Percentiles rank a stretch among this genome's conserved stretches.
phyloP scores from a whole-genome alignment of 306 rosid species.

The Castanospermum australe region DNA sequence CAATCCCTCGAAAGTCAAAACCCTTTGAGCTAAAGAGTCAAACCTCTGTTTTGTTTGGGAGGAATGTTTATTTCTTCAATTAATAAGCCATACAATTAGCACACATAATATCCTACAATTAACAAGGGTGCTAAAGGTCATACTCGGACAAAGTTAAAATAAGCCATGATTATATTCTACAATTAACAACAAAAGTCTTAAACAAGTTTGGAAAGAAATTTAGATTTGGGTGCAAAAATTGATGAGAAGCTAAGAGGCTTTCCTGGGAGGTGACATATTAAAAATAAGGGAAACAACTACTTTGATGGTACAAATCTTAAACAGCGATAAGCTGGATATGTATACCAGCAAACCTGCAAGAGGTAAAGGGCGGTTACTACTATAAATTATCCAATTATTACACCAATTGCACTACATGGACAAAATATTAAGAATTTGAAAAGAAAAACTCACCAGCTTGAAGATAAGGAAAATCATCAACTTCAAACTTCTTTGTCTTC shows the following conservation, averaged over 20 bases:
- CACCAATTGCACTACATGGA: neutral
- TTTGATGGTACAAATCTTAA: slow-evolving; percentile 29
- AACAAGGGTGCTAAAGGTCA: no score
- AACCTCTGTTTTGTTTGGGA: no score
- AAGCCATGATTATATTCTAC: neutral
- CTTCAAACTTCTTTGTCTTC: neutral
- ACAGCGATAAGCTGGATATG: slow-evolving; percentile 6
- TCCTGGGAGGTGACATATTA: slow-evolving; percentile 86
- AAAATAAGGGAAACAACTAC: slow-evolving; percentile 43
- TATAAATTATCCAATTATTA: neutral
- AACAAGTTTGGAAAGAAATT: neutral
- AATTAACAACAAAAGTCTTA: neutral
- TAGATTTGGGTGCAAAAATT: neutral
- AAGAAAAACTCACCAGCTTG: slow-evolving; percentile 23
- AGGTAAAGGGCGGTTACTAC: neutral
- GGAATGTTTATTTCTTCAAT: no score
- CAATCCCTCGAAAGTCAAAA: no score
- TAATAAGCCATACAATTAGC: no score
- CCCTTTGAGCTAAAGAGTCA: no score
- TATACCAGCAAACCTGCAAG: slow-evolving; percentile 52
- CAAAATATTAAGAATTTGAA: neutral
- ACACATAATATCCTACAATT: no score
- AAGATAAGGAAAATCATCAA: slow-evolving; percentile 1
- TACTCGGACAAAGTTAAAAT: no score
- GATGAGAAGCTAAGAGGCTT: slow-evolving; percentile 37